Base-by-base conservation (phyloP, 805 yeast genomes). In the Zygoascus bituminiphila region DNA sequence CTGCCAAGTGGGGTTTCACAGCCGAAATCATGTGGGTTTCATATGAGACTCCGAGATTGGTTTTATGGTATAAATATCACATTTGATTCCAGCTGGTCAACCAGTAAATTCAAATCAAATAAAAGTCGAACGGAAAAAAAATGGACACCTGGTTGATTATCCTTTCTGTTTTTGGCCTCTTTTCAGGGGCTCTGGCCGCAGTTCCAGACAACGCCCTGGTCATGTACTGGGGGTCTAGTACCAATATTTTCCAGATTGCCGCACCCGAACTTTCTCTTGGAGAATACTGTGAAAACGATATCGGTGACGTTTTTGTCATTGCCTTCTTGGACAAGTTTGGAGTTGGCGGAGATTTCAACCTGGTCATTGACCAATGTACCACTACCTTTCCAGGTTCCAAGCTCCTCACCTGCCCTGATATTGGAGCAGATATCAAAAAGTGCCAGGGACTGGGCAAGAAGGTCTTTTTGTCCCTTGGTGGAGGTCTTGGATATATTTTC, bases 401-500 rank as follows among this genome's bases (percentile, higher is more conserved):
- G 5, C 50, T 74, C 29, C 57, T 72, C 6, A 67, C 71, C 45
- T 77, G 81, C 57, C 60, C 71, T 26, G 50, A 61, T 55, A 74
- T 67, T 51, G 84, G 73, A 37, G 51, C 71, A 24, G 93, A 84
- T 57, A 87, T 88, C 53, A 59, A 69, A 48, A 75, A 79, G 2
- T 88, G 96, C 67, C 95, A 88, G 65, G 56, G 67, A 2, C 57
- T 68, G 20, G 95, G 94, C 42, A 84, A 84, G 56, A 81, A 79
- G 54, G 79, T 88, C 5, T 58, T 88, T 42, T 67, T 88, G 5
- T 87, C 95, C 0, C 62, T 88, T 3, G 69, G 69, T 5, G 81
- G 82, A 51, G 74, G 77, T 6, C 47, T 68, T 15, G 79, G 79
- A 7, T 25, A 25, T 25, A 25, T 25, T 25, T 25, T 25, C 29